A percentile compares a stretch with the other conserved stretches of the same genome.
Conservation (phyloP, 768 basidiomycete species). For the Trametes villosa region DNA sequence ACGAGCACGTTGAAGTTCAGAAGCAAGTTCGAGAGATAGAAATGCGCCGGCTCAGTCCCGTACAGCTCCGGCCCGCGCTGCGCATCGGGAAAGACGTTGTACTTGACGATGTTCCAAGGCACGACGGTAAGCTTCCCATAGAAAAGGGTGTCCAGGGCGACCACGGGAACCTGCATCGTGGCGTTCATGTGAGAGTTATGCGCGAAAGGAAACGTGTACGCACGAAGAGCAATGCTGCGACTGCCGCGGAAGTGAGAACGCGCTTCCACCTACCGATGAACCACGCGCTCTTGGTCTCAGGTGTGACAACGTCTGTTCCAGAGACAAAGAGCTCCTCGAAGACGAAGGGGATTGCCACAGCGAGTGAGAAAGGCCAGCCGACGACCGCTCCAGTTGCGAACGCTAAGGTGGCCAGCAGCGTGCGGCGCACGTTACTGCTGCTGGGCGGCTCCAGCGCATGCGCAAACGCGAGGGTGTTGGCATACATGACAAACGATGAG, state of each 20-base stretch:
- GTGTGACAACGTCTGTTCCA: conserved; percentile 65
- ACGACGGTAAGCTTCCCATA: conserved; percentile 82
- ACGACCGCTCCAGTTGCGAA: conserved; percentile 86
- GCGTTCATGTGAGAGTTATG: not conserved
- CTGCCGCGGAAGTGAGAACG: conserved; percentile 54
- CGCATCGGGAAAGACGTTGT: conserved; percentile 87
- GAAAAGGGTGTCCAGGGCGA: conserved; percentile 81
- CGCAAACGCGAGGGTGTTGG: conserved; percentile 77
- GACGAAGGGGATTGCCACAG: conserved; percentile 86
- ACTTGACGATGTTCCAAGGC: conserved; percentile 91
- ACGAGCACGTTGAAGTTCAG: conserved; percentile 93
- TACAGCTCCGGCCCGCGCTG: conserved; percentile 90
- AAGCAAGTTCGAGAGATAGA: conserved; percentile 85
- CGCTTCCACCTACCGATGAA: conserved; percentile 61
- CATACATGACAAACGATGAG: conserved; percentile 95
- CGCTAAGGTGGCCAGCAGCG: conserved; percentile 64
- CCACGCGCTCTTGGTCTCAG: conserved; percentile 55
- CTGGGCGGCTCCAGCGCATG: conserved; percentile 66
- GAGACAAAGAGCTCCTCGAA: conserved; percentile 86
- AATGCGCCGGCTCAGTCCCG: conserved; percentile 87
- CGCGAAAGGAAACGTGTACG: conserved; percentile 29
- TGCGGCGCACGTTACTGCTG: conserved; percentile 54
- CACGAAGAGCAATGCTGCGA: conserved; percentile 68
- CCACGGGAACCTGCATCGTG: conserved; percentile 74
- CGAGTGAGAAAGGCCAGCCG: conserved; percentile 96